A percentile compares a stretch with the other conserved stretches of the same genome.
phyloP scores from a whole-genome alignment of 495 filamentous ascomycete genomes.

The Penicillium maclennaniae region DNA sequence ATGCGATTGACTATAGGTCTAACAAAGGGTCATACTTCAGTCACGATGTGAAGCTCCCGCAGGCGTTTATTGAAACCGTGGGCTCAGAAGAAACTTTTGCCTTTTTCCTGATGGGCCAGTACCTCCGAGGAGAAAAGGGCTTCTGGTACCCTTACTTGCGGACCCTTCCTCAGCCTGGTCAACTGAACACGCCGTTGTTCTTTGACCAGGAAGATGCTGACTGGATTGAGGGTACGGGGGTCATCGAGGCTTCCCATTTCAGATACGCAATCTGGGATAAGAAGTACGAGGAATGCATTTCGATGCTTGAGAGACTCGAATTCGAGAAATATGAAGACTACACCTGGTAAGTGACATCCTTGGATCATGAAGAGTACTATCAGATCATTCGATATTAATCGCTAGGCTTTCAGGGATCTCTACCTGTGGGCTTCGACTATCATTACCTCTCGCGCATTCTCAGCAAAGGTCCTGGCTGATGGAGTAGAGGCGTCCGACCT shows the following conservation, averaged over 20 bases:
- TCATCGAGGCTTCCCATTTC: slow-evolving; percentile 45
- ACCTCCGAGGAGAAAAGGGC: slow-evolving; percentile 41
- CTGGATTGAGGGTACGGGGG: slow-evolving; percentile 59
- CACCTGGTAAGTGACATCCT: slow-evolving; percentile 38
- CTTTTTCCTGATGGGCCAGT: slow-evolving; percentile 59
- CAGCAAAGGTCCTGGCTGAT: slow-evolving; percentile 43
- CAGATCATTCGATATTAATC: neutral
- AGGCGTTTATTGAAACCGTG: slow-evolving; percentile 32
- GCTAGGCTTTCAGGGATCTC: slow-evolving; percentile 48
- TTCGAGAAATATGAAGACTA: slow-evolving; percentile 31
- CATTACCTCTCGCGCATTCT: slow-evolving; percentile 55
- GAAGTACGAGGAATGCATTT: slow-evolving; percentile 45
- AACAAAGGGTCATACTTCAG: slow-evolving; percentile 25
- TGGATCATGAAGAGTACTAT: neutral
- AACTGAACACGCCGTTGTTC: slow-evolving; percentile 55
- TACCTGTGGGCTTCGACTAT: slow-evolving; percentile 64
- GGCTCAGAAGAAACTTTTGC: slow-evolving; percentile 36
- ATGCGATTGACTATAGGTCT: slow-evolving; percentile 36
- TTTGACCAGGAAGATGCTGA: slow-evolving; percentile 53
- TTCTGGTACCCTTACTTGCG: slow-evolving; percentile 63
- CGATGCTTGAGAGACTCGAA: slow-evolving; percentile 33
- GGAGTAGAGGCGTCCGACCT: slow-evolving; percentile 29
- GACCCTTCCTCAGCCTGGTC: slow-evolving; percentile 50
- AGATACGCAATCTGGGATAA: slow-evolving; percentile 42
- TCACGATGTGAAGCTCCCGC: slow-evolving; percentile 35